Evolutionary conservation across 2,329 filamentous ascomycete genomes (phyloP), one percentile per base, ranked within the genome.

Genomic region (Scedosporium aurantiacum): DNA sequence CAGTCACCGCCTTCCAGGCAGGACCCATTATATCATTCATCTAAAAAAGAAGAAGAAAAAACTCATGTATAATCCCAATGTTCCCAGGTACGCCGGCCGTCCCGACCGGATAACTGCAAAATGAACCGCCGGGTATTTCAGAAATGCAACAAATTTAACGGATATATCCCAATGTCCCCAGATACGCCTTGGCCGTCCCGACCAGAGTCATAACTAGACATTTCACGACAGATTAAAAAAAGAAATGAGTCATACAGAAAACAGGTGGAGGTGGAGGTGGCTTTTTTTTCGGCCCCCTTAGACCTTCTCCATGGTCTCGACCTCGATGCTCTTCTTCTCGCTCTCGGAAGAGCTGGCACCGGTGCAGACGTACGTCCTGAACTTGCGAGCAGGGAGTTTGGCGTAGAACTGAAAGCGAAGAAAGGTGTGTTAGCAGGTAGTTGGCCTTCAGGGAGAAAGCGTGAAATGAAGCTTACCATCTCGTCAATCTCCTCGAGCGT

Each of bases 401-500:
- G 58, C 60, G 16, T 63, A 58, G 61, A 64, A 63, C 62, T 61
- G 50, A 2, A 57, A 14, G 14, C 1, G 59, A 10, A 4, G 21
- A 27, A 1, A 41, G 32, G 1, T 8, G 5, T 7, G 59, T 56
- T 56, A 56, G 59, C 16, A n/a, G 27, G 8, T 18, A n/a, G 10
- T 28, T 8, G 12, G 12, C 8, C 18, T 5, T 18, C 21, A 18
- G 10, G 18, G 41, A 4, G 7, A 14, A 16, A n/a, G 12, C 10
- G 8, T 2, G 12, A 8, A 27, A n/a, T 10, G 16, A 37, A 28
- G 37, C 56, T 54, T 54, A 62, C 61, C 62, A 65, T 65, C 58
- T 65, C 63, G 5, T 65, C 63, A 32, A 63, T 63, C 57, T 69
- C 69, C 27, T 61, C 68, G 0, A 65, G 63, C 8, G 62, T 61